These are phyloP conservation scores for Malassezia sp. DNA, from an alignment of 1,284 basidiomycete species.

Conservation along the genomic window DNA sequence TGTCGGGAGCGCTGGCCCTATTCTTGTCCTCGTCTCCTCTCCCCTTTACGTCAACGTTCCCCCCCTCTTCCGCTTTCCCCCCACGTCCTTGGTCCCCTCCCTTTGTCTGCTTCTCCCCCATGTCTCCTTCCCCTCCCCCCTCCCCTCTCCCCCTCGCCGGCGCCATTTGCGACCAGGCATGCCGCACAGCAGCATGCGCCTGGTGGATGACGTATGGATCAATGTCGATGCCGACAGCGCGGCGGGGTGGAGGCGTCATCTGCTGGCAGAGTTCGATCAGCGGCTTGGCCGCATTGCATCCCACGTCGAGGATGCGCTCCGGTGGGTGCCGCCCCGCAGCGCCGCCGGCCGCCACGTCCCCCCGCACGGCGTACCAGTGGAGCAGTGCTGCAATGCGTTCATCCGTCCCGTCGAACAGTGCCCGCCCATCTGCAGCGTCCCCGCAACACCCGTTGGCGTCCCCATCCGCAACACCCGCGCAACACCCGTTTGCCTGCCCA, in stretches of 20 bases:
- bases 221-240: constrained; percentile 14
- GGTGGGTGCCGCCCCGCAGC: too few species aligned
- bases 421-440: background rate
- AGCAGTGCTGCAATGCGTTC: constrained; percentile 6
- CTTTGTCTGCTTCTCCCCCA: background rate
- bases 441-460: too few species aligned
- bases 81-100: background rate
- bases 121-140: background rate
- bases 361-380: background rate
- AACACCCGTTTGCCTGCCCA: background rate
- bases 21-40: too few species aligned
- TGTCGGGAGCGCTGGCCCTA: too few species aligned
- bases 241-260: constrained; percentile 1
- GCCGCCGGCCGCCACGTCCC: too few species aligned
- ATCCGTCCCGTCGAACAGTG: background rate
- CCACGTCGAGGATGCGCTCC: constrained; percentile 12
- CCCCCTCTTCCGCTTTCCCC: too few species aligned
- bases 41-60: too few species aligned
- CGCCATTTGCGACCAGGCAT: constrained; percentile 9
- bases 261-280: constrained; percentile 14
- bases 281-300: constrained; percentile 18
- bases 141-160: too few species aligned
- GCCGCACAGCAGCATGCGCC: constrained; percentile 8
- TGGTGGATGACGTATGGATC: constrained; percentile 5
- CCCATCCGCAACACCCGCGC: too few species aligned